Conservation (phyloP, 2,329 filamentous ascomycete species). For the Neocatenulostroma microsporum region DNA sequence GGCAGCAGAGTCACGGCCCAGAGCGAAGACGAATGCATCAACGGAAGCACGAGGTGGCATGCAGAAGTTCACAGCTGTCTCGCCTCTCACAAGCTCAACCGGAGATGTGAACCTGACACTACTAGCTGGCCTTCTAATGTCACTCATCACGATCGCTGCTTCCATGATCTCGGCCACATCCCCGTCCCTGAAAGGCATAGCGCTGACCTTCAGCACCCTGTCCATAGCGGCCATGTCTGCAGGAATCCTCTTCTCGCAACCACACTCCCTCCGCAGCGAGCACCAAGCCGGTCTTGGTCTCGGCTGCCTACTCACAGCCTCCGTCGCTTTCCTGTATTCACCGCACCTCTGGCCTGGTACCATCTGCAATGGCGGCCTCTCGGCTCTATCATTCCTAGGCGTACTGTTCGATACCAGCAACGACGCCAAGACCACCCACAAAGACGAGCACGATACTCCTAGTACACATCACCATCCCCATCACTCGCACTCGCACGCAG, state of each 20-base stretch:
- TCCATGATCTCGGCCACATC: constrained; percentile 29
- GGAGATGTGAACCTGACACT: constrained; percentile 38
- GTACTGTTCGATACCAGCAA: constrained; percentile 34
- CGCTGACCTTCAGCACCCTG: constrained; percentile 33
- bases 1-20: background rate
- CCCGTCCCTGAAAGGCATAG: constrained; percentile 27
- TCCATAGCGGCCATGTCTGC: constrained; percentile 37
- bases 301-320: constrained; percentile 27
- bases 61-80: constrained; percentile 15
- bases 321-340: constrained; percentile 29
- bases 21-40: too few species aligned
- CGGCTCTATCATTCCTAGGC: constrained; percentile 31
- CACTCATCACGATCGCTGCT: constrained; percentile 29
- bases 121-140: constrained; percentile 32
- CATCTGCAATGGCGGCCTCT: constrained; percentile 27
- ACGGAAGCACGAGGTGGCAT: too few species aligned
- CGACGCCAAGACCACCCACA: constrained; percentile 26
- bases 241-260: constrained; percentile 36
- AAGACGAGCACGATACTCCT: constrained; percentile 24
- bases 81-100: constrained; percentile 30
- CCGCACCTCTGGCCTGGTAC: constrained; percentile 29
- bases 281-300: constrained; percentile 27
- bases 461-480: constrained; percentile 28
- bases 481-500: constrained; percentile 8
- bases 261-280: constrained; percentile 34